Evolutionary conservation across 306 rosid genomes (phyloP), one percentile per base, ranked within the genome.

Genomic region (Fragaria ananassa): DNA sequence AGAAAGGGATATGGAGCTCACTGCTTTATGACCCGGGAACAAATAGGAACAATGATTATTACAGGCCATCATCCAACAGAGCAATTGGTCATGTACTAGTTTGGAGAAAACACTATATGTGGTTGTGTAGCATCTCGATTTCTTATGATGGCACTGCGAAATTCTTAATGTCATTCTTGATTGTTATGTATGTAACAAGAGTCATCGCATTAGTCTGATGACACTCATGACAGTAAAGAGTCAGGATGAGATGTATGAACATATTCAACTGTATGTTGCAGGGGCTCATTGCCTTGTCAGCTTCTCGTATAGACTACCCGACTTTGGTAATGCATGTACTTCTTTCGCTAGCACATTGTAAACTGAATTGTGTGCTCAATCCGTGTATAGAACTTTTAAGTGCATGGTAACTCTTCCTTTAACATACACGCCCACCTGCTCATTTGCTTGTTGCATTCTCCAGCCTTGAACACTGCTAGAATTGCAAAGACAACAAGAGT

Each of bases 1-100:
- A n/a, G 90, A 83, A 76, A 72, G 64, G 74, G 25, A 23, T 23
- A 23, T 23, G 25, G 78, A 81, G 66, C 23, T 65, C 81, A 81
- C 83, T 60, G 78, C 60, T 74, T 78, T 76, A 56, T 60, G 46
- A 81, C 50, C 60, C 46, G 23, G 69, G 10, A 58, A 78, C 61
- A 63, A 41, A 35, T 14, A 4, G 21, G 71, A 18, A 39, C 23
- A 18, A 8, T 51, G 75, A 34, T 35, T 54, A 54, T 54, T 37
- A 21, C 23, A 37, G 76, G 50, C 45, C 61, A 8, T 54, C 29
- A 35, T 19, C 74, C 46, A 31, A 25, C 74, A 50, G 29, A 31
- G 46, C 62, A 49, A 10, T 50, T 50, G 51, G 15, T 23, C 72
- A 5, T 45, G 9, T 31, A 34, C 11, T 18, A 1, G 35, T 5